Base-by-base conservation (phyloP, 2,329 filamentous ascomycete species). In the Zalaria obscura region DNA sequence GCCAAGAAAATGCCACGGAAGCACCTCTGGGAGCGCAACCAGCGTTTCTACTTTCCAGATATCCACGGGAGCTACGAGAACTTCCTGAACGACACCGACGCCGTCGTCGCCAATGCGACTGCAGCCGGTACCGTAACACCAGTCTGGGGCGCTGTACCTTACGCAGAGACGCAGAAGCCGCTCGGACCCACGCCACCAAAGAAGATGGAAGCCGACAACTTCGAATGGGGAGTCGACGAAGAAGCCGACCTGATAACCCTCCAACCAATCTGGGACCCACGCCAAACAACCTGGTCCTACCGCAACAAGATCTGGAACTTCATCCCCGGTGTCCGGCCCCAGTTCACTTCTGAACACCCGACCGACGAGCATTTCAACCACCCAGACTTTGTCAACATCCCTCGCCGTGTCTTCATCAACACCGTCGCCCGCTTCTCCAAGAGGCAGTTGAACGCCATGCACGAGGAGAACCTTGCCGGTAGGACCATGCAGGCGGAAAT, bases 401-500 rank as follows among this genome's bases (percentile, higher is more conserved):
- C 80, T 4, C 83, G 89, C 5, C 80, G 89, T 25, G 80, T 83
- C 34, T 82, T 85, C 50, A 93, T 96, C 63, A 89, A 94, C 58
- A 89, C 88, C 0, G 80, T 87, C 0, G 82, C 82, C 1, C 78
- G 89, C 40, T 81, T 96, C 64, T 91, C 83, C 8, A 78, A 79
- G 38, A 77, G 77, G 37, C 75, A 95, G 38, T 71, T 96, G 9
- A 68, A 78, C 46, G 80, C 80, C 11, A 96, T 96, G 89, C 89
- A 96, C 66, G 75, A 78, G 42, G 87, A 94, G 66, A 94, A 88
- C 27, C 74, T 84, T 53, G 80, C 81, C 55, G 88, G 87, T 52
- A 83, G 93, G 61, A 83, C 84, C 48, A 93, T 91, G 67, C 93
- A 93, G 58, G 84, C 87, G 0, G 89, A 96, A 62, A 95, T 95